Conservation (phyloP, 1,284 basidiomycete species). For the Dichomitus squalens region DNA sequence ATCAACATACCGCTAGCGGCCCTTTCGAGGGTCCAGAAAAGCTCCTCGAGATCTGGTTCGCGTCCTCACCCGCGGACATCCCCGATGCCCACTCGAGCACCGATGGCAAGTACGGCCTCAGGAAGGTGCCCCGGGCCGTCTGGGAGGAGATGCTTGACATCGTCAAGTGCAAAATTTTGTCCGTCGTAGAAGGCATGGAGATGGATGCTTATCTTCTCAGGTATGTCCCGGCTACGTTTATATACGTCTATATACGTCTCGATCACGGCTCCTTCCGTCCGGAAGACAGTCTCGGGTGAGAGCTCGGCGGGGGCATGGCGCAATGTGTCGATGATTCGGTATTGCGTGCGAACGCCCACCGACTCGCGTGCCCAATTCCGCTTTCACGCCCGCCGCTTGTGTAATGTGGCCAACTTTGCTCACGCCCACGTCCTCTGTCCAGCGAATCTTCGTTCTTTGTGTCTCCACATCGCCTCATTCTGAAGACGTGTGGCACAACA, state of each 20-base stretch:
- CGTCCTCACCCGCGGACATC: conserved; percentile 69
- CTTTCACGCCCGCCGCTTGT: not conserved
- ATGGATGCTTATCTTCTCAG: conserved; percentile 96
- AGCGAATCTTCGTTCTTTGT: conserved; percentile 99
- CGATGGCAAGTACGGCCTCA: conserved; percentile 65
- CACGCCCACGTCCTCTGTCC: conserved; percentile 12
- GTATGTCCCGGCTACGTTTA: conserved; percentile 47
- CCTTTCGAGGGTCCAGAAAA: conserved; percentile 94
- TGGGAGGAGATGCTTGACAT: conserved; percentile 99
- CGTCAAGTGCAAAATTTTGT: conserved; percentile 97
- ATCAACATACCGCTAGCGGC: conserved; percentile 42
- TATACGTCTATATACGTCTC: not conserved
- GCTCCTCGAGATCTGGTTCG: conserved; percentile 98
- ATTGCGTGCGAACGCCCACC: not conserved
- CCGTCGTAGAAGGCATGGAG: conserved; percentile 83
- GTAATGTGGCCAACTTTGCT: not conserved
- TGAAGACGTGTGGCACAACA: conserved; percentile 99
- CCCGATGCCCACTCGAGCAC: conserved; percentile 44
- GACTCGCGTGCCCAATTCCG: not conserved
- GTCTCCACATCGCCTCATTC: conserved; percentile 93
- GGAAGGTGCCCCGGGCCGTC: conserved; percentile 72
- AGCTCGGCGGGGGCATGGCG: not conserved
- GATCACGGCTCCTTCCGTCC: not conserved
- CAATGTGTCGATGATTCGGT: not conserved
- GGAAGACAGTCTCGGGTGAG: not conserved